These are phyloP conservation scores for Crucibulum laeve DNA, from an alignment of 768 basidiomycete genomes.

Conservation along the genomic window DNA sequence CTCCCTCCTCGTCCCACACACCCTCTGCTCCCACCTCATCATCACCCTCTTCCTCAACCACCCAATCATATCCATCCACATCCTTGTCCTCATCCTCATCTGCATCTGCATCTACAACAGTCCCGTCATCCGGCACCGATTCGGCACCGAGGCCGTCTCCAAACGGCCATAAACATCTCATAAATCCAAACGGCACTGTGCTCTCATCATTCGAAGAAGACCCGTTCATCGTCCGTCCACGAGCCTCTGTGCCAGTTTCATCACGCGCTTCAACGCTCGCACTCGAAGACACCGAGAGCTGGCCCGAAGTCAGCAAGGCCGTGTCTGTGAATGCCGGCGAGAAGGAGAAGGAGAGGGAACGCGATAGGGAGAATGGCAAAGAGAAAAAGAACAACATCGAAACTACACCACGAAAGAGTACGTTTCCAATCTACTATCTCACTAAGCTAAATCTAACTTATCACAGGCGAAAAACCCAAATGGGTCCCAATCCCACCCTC, in stretches of 20 bases:
- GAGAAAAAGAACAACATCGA: constrained; percentile 1
- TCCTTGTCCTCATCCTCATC: background rate
- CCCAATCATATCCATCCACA: too few species aligned
- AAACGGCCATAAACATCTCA: background rate
- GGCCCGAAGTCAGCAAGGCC: constrained; percentile 42
- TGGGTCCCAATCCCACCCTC: constrained; percentile 57
- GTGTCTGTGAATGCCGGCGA: constrained; percentile 7
- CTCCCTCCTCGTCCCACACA: constrained; percentile 1
- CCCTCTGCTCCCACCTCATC: background rate
- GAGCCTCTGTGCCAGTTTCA: constrained; percentile 25
- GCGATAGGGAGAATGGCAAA: background rate
- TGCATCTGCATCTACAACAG: background rate
- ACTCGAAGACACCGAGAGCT: constrained; percentile 19
- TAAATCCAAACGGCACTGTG: background rate
- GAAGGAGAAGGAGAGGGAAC: constrained; percentile 9
- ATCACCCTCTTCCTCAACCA: background rate
- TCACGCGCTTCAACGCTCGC: constrained; percentile 1
- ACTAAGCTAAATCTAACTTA: constrained; percentile 2
- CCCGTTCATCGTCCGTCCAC: constrained; percentile 39
- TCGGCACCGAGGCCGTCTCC: background rate
- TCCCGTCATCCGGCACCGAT: background rate
- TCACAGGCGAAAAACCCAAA: constrained; percentile 50
- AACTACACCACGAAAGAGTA: constrained; percentile 19
- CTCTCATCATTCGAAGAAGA: constrained; percentile 22
- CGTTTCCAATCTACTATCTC: constrained; percentile 10